Evolutionary conservation across 306 rosid genomes (phyloP).

Genomic region (Inga leiocalycina): DNA sequence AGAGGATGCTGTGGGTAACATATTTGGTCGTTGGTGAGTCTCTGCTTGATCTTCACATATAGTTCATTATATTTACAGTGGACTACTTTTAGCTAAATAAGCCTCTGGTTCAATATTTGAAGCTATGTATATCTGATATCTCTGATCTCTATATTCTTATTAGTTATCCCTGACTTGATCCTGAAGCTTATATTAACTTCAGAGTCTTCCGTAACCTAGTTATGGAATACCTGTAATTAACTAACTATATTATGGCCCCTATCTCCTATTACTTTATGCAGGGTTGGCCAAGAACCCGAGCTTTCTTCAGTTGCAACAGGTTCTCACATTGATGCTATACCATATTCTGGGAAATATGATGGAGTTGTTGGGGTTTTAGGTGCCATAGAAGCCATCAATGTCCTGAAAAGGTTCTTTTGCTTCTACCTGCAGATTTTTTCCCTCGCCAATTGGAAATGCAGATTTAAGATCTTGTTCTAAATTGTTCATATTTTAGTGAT

Average conservation of each 20-base stretch:
- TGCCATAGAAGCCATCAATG: constrained; percentile 94
- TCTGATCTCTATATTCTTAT: constrained; percentile 2
- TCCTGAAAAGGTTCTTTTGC: constrained; percentile 65
- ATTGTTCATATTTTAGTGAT: too few relatives aligned
- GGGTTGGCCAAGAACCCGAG: constrained; percentile 77
- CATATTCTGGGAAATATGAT: constrained; percentile 95
- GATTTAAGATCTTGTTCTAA: too few relatives aligned
- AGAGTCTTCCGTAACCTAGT: neutral
- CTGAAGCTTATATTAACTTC: constrained; percentile 27
- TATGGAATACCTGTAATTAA: neutral
- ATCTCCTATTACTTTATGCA: constrained; percentile 39
- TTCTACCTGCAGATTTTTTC: neutral
- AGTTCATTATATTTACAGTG: neutral
- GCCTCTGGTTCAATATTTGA: neutral
- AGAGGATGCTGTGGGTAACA: constrained; percentile 96
- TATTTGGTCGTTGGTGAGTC: constrained; percentile 90
- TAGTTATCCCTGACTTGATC: neutral
- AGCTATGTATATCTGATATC: neutral
- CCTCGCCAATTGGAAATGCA: neutral
- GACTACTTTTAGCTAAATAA: constrained; percentile 2
- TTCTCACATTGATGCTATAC: constrained; percentile 96
- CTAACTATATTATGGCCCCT: constrained; percentile 17
- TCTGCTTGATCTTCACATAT: constrained; percentile 1
- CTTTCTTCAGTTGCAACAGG: constrained; percentile 92
- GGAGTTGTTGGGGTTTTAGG: constrained; percentile 98